Evolutionary conservation across 139 green algal genomes (phyloP).

Genomic region (Volvox reticuliferus): DNA sequence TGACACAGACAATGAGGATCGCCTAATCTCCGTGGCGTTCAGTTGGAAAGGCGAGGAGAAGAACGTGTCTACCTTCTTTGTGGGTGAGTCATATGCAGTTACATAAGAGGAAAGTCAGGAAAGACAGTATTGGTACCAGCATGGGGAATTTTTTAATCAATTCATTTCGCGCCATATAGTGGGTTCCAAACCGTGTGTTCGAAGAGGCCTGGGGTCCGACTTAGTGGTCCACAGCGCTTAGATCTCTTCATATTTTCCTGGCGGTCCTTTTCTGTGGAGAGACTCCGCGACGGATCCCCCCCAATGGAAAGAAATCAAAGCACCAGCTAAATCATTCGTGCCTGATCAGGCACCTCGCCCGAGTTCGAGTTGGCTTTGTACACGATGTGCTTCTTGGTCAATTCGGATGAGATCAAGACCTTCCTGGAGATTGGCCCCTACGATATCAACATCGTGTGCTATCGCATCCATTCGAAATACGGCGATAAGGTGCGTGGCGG

Average conservation of each 20-base stretch:
- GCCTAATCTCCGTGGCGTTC: slow-evolving; percentile 65
- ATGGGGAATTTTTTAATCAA: no score
- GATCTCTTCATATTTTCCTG: no score
- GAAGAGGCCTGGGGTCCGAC: no score
- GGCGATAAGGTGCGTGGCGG: slow-evolving; percentile 63
- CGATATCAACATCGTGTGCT: slow-evolving; percentile 57
- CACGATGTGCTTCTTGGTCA: slow-evolving; percentile 79
- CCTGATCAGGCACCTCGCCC: slow-evolving; percentile 68
- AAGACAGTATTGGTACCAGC: no score
- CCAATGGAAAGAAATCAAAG: no score
- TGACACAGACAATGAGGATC: slow-evolving; percentile 63
- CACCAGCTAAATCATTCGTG: no score
- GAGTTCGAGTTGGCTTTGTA: slow-evolving; percentile 89
- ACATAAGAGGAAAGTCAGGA: no score
- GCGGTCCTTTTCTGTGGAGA: no score
- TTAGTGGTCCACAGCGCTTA: no score
- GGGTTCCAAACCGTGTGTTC: no score
- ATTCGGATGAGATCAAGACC: slow-evolving; percentile 64
- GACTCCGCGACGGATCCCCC: no score
- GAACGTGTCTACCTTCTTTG: slow-evolving; percentile 73
- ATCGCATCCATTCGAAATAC: slow-evolving; percentile 68
- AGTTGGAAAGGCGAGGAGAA: slow-evolving; percentile 72
- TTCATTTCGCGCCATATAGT: no score
- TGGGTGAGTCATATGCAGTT: slow-evolving; percentile 63
- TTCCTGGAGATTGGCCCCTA: slow-evolving; percentile 54